Base-by-base conservation (phyloP, 441 rosid species). In the Erodium texanum region DNA sequence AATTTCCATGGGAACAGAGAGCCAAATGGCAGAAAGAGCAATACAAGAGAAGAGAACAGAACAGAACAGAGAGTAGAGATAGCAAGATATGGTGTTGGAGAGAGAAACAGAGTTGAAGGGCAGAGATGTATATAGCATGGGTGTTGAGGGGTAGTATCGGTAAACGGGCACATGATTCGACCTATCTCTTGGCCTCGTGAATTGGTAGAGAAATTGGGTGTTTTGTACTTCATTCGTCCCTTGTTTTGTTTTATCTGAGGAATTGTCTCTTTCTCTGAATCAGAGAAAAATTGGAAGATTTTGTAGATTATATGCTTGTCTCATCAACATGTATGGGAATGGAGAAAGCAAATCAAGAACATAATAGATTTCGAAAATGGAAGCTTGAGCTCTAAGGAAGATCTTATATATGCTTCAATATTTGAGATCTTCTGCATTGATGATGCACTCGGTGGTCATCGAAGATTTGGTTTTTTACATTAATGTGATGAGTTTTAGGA, bases 231-330 rank as follows among this genome's bases (percentile, higher is more conserved):
- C 62, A n/a, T 79, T 78, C 81, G 86, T 83, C 87, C 68, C 68
- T 72, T 82, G 70, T 69, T 66, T 66, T 81, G 89, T 76, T 73
- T 76, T 75, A 56, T 70, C 10, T 70, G 59, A 66, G 65, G 86
- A 79, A 74, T 41, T 38, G 89, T 88, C 84, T 70, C 43, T 85
- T 68, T 88, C 91, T 67, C 45, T 71, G 77, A 19, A 62, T 68
- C 79, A 79, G 72, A 23, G 68, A 70, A 76, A 65, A 34, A 0
- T 72, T 70, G 80, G 81, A 77, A 75, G 71, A 71, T 73, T 82
- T 69, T 73, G 74, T 27, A 9, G 27, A 27, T 9, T 20, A 27
- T 27, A 4, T 27, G 29, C 19, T 22, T 56, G 10, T 58, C 19
- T 8, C 27, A 20, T 22, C 62, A 20, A 18, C 24, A 23, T 20